Evolutionary conservation across 2,329 filamentous ascomycete genomes (phyloP), one percentile per base, ranked within the genome.

Genomic region (Aspergillus eucalypticola): DNA sequence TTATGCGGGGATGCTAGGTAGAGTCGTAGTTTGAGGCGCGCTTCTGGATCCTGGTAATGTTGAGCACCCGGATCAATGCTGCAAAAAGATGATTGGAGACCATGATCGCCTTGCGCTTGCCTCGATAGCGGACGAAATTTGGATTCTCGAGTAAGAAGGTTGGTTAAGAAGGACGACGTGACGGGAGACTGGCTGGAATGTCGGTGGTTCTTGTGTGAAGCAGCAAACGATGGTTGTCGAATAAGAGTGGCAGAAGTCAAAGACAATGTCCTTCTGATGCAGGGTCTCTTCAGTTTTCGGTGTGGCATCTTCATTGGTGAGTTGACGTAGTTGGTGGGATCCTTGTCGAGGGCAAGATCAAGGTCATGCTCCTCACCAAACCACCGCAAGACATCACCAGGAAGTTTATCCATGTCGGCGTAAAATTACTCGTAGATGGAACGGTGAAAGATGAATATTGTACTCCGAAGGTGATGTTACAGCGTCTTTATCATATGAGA

Each of bases 1-100:
- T 96, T 96, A 67, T 96, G 91, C 0, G 93, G 90, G 1, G 92
- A 96, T 7, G 91, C 90, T 19, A 96, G 84, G 69, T 93, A 96
- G 6, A 91, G 87, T 11, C 92, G 88, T 19, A 98, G 81, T 76
- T 96, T 96, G 68, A 91, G 83, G 35, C 94, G 86, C 41, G 93
- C 91, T 72, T 96, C 91, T 0, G 92, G 92, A 68, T 97, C 92
- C 73, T 92, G 91, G 71, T 96, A 97, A 76, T 96, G 90, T 39
- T 90, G 86, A 3, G 91, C 90, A 35, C 84, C 82, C 4, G 88
- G 84, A 68, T 96, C 91, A 60, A 90, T 85, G 19, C 82, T 82
- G 1, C 82, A 77, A 11, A 81, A 71, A 0, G 80, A 82, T 1
- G 79, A 78, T 27, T 81, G 59, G 84, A 78, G 39, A 80, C 86